Conservation (phyloP, 805 yeast species). For the Brettanomyces naardenensis region DNA sequence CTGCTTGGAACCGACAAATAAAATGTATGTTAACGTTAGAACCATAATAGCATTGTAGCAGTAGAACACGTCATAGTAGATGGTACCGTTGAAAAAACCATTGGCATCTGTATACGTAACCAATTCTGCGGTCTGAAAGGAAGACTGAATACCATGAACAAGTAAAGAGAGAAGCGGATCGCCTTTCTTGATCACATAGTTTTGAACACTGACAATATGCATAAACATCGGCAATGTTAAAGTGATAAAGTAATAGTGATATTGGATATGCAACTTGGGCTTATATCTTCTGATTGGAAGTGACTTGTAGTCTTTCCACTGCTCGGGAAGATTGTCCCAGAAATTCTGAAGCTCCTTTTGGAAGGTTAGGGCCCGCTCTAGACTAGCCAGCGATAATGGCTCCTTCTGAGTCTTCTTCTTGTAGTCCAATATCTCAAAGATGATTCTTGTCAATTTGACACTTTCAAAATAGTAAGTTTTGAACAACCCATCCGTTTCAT, state of each 20-base stretch:
- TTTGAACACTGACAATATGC: constrained; percentile 30
- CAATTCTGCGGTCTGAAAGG: constrained; percentile 31
- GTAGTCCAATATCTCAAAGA: constrained; percentile 33
- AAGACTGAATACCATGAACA: constrained; percentile 33
- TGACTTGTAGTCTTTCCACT: constrained; percentile 26
- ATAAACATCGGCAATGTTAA: constrained; percentile 36
- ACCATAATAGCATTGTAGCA: constrained; percentile 36
- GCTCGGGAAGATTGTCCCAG: constrained; percentile 26
- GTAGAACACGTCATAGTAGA: constrained; percentile 36
- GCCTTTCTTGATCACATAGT: constrained; percentile 28
- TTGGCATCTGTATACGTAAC: constrained; percentile 27
- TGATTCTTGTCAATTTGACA: constrained; percentile 28
- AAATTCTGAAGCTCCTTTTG: constrained; percentile 28
- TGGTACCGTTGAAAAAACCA: constrained; percentile 36
- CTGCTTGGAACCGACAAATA: constrained; percentile 16
- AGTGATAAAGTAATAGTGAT: constrained; percentile 33
- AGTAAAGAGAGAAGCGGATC: constrained; percentile 34
- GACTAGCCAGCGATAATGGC: constrained; percentile 31
- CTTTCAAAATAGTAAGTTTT: constrained; percentile 27
- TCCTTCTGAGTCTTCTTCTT: constrained; percentile 29
- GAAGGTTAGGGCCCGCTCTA: constrained; percentile 32
- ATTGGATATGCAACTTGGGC: constrained; percentile 33
- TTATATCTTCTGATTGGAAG: constrained; percentile 30
- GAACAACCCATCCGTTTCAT: constrained; percentile 24
- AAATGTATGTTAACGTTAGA: constrained; percentile 32